Evolutionary conservation across 1,284 basidiomycete genomes (phyloP).

Genomic region (Tranzscheliella williamsii): DNA sequence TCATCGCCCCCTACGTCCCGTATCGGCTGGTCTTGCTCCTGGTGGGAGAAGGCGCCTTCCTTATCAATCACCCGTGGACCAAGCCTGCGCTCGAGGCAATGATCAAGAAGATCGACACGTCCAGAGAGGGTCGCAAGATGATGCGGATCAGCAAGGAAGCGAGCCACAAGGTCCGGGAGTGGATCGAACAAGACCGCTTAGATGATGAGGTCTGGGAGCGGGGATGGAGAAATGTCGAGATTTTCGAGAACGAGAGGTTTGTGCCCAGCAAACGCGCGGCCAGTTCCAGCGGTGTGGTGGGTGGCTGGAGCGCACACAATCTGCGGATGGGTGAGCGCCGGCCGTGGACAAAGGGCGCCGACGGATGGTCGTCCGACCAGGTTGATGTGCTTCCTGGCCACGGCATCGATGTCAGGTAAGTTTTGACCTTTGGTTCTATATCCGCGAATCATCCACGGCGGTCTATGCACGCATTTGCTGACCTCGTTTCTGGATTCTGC

Average conservation of each 20-base stretch:
- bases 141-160: conserved; percentile 29
- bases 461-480: too few relatives aligned
- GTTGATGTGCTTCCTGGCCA: conserved; percentile 37
- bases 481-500: conserved; percentile 6
- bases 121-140: conserved; percentile 27
- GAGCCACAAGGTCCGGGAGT: conserved; percentile 39
- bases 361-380: conserved; percentile 50
- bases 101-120: conserved; percentile 23
- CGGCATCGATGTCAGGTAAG: conserved; percentile 45
- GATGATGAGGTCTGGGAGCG: conserved; percentile 54
- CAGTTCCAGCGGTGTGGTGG: conserved; percentile 22
- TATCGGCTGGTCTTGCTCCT: conserved; percentile 50
- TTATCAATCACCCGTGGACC: conserved; percentile 57
- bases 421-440: neutral
- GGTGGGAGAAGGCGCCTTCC: conserved; percentile 54
- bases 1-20: conserved; percentile 54
- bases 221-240: conserved; percentile 56
- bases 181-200: conserved; percentile 54
- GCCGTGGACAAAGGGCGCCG: conserved; percentile 54
- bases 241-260: conserved; percentile 56
- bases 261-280: conserved; percentile 8
- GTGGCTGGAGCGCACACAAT: conserved; percentile 42
- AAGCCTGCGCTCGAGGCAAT: conserved; percentile 50
- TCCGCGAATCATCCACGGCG: too few relatives aligned
- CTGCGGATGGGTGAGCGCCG: conserved; percentile 39